Evolutionary conservation across 495 filamentous ascomycete genomes (phyloP).

Genomic region (Aspergillus egyptiacus): DNA sequence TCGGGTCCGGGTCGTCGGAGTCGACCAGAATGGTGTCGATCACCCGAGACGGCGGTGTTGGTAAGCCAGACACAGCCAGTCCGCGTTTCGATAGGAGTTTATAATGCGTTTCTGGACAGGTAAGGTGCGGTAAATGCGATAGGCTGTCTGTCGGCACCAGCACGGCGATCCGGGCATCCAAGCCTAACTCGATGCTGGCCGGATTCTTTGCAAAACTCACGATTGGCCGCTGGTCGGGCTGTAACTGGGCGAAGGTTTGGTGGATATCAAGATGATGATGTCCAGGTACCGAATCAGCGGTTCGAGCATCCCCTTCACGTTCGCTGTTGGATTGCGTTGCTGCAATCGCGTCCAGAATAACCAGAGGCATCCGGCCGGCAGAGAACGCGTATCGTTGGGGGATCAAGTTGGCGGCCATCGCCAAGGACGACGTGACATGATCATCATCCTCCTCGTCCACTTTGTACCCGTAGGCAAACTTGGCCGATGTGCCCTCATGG

Average conservation of each 20-base stretch:
- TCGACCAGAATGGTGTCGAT: not conserved
- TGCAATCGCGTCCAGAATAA: constrained; percentile 5
- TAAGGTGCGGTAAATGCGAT: constrained; percentile 2
- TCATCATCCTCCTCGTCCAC: no score
- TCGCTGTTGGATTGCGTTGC: not conserved
- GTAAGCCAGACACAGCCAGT: constrained; percentile 4
- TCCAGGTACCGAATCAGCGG: no score
- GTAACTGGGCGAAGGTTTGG: not conserved
- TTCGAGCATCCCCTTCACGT: not conserved
- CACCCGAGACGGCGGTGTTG: constrained; percentile 2
- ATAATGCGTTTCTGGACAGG: constrained; percentile 3
- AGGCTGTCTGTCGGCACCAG: constrained; percentile 1
- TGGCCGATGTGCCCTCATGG: not conserved
- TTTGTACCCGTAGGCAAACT: not conserved
- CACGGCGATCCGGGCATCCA: not conserved
- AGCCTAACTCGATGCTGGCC: not conserved
- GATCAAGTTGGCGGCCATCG: not conserved
- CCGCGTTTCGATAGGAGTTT: constrained; percentile 8
- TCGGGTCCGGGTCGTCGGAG: no score
- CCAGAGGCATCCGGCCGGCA: constrained; percentile 1
- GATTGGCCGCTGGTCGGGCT: not conserved
- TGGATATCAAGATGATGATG: not conserved
- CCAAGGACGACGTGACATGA: not conserved
- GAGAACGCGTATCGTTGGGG: constrained; percentile 5
- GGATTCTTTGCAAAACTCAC: not conserved